Base-by-base conservation (phyloP, 2,329 filamentous ascomycete genomes). In the Penicillium freii region DNA sequence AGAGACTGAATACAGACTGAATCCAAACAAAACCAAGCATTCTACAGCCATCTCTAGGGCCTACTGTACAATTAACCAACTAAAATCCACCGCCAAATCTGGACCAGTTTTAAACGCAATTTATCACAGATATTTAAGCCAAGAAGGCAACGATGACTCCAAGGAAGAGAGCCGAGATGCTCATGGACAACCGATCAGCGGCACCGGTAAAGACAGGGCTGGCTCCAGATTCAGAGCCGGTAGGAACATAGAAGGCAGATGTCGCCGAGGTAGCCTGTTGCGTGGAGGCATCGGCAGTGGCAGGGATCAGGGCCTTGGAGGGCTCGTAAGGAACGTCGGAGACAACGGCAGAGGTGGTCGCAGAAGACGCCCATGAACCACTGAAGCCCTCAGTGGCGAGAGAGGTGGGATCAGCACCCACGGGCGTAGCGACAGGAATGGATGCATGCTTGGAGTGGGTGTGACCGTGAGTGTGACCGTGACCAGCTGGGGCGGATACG, bases 191-290 rank as follows among this genome's bases (percentile, higher is more conserved):
- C 1, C 36, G 36, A 31, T 42, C 34, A 6, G 49, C 54, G n/a
- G 49, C 49, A 8, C 54, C 54, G 5, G 54, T 57, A 23, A 57
- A 57, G 15, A 53, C 36, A 15, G 54, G 54, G 29, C 42, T 21
- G 6, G 13, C 34, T 27, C 54, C 47, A 7, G 50, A 47, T 21
- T 40, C 17, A 31, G 54, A 47, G 8, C 27, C 42, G n/a, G 29
- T 53, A 3, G 54, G 36, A 27, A 53, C 42, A 27, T 36, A 57
- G 49, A 29, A 19, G 1, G 21, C 29, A 29, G 54, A 31, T 13
- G 47, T 39, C 19, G 40, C 33, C 5, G 36, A 50, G 1, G 49
- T n/a, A 5, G 34, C 10, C 17, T 29, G 15, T 13, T 39, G n/a
- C 3, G 54, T n/a, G 4, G 49, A 47, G 8, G 6, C 42, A 47